Base-by-base conservation (phyloP, 208 protist genomes). In the Leptomonas pyrrhocoris region DNA sequence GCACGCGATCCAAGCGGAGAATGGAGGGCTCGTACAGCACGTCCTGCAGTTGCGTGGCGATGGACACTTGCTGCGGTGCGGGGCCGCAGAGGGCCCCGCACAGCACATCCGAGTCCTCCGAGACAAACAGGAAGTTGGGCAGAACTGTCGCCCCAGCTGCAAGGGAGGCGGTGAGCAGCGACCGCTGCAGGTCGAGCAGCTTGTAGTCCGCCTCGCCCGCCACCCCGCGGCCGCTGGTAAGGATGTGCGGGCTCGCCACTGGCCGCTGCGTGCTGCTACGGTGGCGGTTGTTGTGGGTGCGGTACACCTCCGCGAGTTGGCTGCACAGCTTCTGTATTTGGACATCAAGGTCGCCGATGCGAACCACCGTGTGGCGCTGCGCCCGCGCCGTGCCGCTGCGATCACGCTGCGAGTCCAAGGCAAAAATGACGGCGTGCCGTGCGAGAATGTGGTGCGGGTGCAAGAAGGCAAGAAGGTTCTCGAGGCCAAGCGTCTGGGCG, bases 181-280 rank as follows among this genome's bases (percentile, higher is more conserved):
- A 53, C 13, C 91, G 79, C 48, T 96, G 91, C 36, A 94, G 58
- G 54, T 93, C 85, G 1, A 96, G 76, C 28, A 96, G 73, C 73
- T 96, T 96, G 83, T 94, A 96, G 54, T 96, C 91, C 19, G 85
- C 91, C 65, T 96, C 91, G n/a, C 91, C 91, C 2, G 84, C 85
- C 21, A 96, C 87, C 8, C 84, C 71, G 2, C 91, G 81, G 15
- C 91, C 91, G 66, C 88, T 94, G 56, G 86, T 83, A 23, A 92
- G 50, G 18, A 96, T 59, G n/a, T 83, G 58, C 18, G 89, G 89
- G 19, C 21, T 30, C 0, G 46, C 38, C 1, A 28, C 23, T 1
- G 19, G 1, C 2, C 16, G 11, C 15, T n/a, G 9, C 5, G 45
- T 38, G 18, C 19, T 15, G 25, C 28, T 15, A 19, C 31, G 8